Base-by-base conservation (phyloP, 2,329 filamentous ascomycete species). In the Cryphonectria parasitica region DNA sequence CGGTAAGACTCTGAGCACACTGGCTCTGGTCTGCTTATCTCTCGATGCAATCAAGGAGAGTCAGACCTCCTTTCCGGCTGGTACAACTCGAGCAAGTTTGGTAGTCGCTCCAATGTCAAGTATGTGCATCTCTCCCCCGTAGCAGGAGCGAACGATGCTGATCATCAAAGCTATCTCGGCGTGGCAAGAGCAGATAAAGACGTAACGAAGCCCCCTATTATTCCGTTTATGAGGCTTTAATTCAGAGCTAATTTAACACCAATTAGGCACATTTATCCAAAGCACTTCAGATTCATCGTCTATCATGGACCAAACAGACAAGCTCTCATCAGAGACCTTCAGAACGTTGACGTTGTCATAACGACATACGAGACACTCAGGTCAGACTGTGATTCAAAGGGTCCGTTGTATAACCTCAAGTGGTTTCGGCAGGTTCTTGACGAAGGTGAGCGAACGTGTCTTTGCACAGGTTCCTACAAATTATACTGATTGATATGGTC, bases 1-100 rank as follows among this genome's bases (percentile, higher is more conserved):
- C n/a, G 65, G 65, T 15, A 67, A 67, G 25, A 67, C 65, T n/a
- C n/a, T 67, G 52, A 67, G 52, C 28, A 31, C 58, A 2, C 28
- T 67, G 5, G 65, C 65, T 19, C 36, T 67, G 2, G 41, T 67
- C 54, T 67, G 65, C n/a, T 43, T 52, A 3, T 67, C 65, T 31
- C n/a, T 67, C 17, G 65, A 67, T n/a, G 1, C 7, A 19, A 28
- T 66, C 5, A 39, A 28, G 5, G 64, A 36, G 6, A 39, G 34
- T 36, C 39, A 39, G 52, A 54, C 13, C n/a, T 25, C 52, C 11
- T 54, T 54, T 54, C 52, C 28, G 17, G n/a, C 52, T 17, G 8
- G n/a, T 25, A 54, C 52, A 10, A 54, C 11, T 28, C n/a, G n/a
- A 28, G 52, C n/a, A 54, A 54, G n/a, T 28, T 54, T 54, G 52